Base-by-base conservation (phyloP, 108 stramenopile genomes). In the Nannochloropsis salina region DNA sequence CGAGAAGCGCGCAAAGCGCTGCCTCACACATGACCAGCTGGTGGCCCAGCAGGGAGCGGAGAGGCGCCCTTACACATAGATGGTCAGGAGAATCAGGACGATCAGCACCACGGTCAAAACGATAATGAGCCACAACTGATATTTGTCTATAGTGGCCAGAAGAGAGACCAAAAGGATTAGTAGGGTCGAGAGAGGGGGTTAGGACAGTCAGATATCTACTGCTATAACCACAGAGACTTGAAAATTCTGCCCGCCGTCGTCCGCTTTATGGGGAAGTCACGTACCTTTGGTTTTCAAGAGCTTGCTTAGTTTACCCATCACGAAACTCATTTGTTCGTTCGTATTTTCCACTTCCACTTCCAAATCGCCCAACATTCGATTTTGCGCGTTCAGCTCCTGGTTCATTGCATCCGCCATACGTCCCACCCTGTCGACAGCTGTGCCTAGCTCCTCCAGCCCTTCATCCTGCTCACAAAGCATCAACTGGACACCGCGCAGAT, bases 261-360 rank as follows among this genome's bases (percentile, higher is more conserved):
- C 31, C 31, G 31, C 31, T 31, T 31, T 31, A 31, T 31, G 31
- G 31, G 31, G 31, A 31, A 81, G 81, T 81, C 40, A 83, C 40
- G 22, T 51, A 45, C 45, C 84, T 41, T 86, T 86, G 1, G 85
- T 86, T 42, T 86, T 86, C 40, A 86, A 18, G 10, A 86, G 31
- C 85, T 86, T 86, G 44, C 21, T 15, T 21, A 86, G 85, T 81
- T 81, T 86, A 45, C 44, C 85, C 85, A 86, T 86, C 1, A 86
- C 81, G 40, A 86, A 86, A 44, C 82, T 86, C 85, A 86, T 86
- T 40, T 86, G 44, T 80, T 86, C 85, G 8, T 43, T 47, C 31
- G 85, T 47, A 40, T 82, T 41, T 42, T 86, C 85, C 80, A 86
- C 21, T 9, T 86, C 85, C 43, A 9, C 11, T 31, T 86, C 85